phyloP scores from a whole-genome alignment of 305 asterid genomes.

The Nicotiana rustica region DNA sequence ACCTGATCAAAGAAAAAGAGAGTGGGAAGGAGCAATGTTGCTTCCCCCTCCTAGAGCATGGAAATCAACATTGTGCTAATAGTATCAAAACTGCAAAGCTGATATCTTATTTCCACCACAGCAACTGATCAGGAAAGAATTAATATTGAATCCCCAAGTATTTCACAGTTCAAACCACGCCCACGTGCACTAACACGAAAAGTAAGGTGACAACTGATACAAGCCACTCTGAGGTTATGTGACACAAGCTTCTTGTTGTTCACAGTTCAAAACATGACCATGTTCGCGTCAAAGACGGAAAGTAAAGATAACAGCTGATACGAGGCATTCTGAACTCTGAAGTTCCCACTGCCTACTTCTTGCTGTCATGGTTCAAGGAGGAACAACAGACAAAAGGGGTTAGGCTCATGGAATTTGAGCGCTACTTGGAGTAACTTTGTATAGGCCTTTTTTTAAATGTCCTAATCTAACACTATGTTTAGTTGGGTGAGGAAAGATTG shows the following conservation, averaged over 20 bases:
- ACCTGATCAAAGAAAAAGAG: not conserved
- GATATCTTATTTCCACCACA: slow-evolving; percentile 12
- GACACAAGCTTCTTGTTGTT: not conserved
- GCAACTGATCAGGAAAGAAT: not conserved
- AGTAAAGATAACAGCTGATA: slow-evolving; percentile 33
- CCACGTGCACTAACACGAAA: not conserved
- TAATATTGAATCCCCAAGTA: not conserved
- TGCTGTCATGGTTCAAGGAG: slow-evolving; percentile 52
- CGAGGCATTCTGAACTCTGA: slow-evolving; percentile 41
- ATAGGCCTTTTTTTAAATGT: too few species aligned
- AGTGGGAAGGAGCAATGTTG: slow-evolving; percentile 8
- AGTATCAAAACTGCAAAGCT: slow-evolving; percentile 12
- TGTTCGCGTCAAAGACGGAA: not conserved
- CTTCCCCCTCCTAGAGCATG: not conserved
- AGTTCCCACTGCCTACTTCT: slow-evolving; percentile 39
- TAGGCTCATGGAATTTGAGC: slow-evolving; percentile 49
- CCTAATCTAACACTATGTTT: too few species aligned
- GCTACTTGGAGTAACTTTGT: slow-evolving; percentile 45
- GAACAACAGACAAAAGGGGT: slow-evolving; percentile 45
- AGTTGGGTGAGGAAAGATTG: too few species aligned
- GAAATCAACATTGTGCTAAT: slow-evolving; percentile 17
- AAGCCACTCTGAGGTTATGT: not conserved
- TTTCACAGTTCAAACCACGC: slow-evolving; percentile 18
- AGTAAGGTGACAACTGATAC: slow-evolving; percentile 24
- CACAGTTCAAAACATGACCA: not conserved